phyloP scores from a whole-genome alignment of 2,329 filamentous ascomycete species.

The Ambrosiella cleistominuta region DNA sequence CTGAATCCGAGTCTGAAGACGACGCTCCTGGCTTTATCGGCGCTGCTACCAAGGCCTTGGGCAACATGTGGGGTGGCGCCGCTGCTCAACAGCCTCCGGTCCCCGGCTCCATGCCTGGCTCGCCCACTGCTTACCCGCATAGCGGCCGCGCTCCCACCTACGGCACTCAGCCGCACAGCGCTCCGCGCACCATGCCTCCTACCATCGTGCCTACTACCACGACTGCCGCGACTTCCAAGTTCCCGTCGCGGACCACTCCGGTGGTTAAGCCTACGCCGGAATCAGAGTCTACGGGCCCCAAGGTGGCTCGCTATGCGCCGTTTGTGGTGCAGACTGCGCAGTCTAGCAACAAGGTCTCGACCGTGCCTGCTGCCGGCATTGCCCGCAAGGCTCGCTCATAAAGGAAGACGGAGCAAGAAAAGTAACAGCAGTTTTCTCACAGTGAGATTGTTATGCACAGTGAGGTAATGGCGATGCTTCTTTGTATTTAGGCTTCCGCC shows the following conservation, averaged over 20 bases:
- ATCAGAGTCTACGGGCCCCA: constrained; percentile 4
- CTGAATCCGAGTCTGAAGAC: constrained; percentile 4
- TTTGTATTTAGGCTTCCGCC: background rate
- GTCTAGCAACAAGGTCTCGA: background rate
- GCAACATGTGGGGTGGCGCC: background rate
- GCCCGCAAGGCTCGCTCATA: background rate
- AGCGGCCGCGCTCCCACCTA: background rate
- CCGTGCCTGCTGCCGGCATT: background rate
- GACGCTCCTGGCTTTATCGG: background rate
- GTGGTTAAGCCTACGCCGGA: background rate
- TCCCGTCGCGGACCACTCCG: background rate
- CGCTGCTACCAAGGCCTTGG: constrained; percentile 24
- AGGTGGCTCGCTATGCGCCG: constrained; percentile 9
- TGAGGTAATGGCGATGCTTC: background rate
- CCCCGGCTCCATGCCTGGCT: background rate
- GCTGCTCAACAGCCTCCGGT: background rate
- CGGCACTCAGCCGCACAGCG: background rate
- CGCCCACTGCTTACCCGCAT: background rate
- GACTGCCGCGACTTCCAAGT: background rate
- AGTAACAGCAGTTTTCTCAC: background rate
- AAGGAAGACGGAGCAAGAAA: background rate
- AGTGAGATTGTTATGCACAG: background rate
- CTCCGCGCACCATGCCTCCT: background rate
- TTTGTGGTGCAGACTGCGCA: constrained; percentile 6
- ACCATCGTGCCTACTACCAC: background rate